Evolutionary conservation across 2,329 filamentous ascomycete species (phyloP), one percentile per base, ranked within the genome.

Genomic region (Pleoardoris graminearum): DNA sequence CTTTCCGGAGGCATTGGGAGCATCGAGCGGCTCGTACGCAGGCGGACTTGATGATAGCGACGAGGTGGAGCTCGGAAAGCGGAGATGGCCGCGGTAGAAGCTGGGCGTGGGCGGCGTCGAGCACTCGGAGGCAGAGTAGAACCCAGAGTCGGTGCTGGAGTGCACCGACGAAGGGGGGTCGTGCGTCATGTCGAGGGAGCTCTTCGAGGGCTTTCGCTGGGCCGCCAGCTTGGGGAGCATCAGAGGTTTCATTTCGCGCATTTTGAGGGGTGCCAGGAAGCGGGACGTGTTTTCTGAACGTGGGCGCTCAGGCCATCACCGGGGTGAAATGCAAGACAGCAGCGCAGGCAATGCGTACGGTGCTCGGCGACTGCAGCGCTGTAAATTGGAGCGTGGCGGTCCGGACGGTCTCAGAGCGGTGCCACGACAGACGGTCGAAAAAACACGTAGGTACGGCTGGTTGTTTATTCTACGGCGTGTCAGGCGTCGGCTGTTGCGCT

Each of bases 31-130:
- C 7, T 85, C 85, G 61, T 75, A 75, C 4, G 72, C 68, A 17
- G 80, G 76, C 14, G 82, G 78, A 53, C 69, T 72, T 33, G 80
- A 77, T 50, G 89, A 87, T 51, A 90, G 78, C 4, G 91, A 96
- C 1, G 91, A 96, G 23, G 82, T 81, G 0, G 91, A 94, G 75
- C 90, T 93, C 21, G 86, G 82, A 62, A 83, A 84, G 62, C 85
- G 82, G 43, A 82, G 75, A 71, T 88, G 85, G 29, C 83, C 83
- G 54, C 82, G 82, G 43, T 85, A 87, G 66, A 88, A 89, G 16
- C 85, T 89, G 19, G 88, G 87, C 36, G 87, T 90, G 32, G 86
- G 76, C 46, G 88, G 88, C 17, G 88, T 87, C 11, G 85, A 83
- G 60, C 86, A 78, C 61, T 89, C 88, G 17, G 88, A 90, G 10